A percentile compares a stretch with the other conserved stretches of the same genome.
Conservation (phyloP, 148 eudicot species). For the Pouteria glomerata region DNA sequence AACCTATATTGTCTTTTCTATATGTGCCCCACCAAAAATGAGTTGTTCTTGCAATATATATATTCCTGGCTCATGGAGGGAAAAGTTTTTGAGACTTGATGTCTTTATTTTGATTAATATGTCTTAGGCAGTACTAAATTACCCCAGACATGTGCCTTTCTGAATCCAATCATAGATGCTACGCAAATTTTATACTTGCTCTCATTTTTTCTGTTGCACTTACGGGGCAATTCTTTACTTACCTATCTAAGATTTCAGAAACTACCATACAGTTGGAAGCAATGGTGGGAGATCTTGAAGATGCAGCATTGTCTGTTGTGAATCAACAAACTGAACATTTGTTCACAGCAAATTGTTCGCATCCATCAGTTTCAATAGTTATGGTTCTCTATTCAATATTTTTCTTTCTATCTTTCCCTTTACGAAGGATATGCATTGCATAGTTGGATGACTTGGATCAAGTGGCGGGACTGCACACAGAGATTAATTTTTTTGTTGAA, state of each 20-base stretch:
- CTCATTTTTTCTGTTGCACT: neutral
- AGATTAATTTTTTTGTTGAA: neutral
- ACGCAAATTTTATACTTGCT: constrained; percentile 1
- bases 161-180: neutral
- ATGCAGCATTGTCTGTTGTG: constrained; percentile 29
- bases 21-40: too few species aligned
- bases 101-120: too few species aligned
- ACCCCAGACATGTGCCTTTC: neutral
- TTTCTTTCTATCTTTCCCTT: neutral
- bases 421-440: too few species aligned
- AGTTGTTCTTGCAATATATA: too few species aligned
- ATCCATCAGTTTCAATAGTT: constrained; percentile 24
- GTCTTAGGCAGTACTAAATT: too few species aligned
- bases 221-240: constrained; percentile 3
- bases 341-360: constrained; percentile 18
- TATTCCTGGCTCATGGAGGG: too few species aligned
- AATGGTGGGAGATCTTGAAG: constrained; percentile 54
- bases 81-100: too few species aligned
- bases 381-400: constrained; percentile 14
- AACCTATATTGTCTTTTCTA: too few species aligned
- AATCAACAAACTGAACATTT: constrained; percentile 20
- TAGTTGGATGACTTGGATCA: too few species aligned
- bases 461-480: neutral
- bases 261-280: constrained; percentile 41
- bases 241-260: constrained; percentile 20